Base-by-base conservation (phyloP, 331 rosid species). In the Rosa hybrid region DNA sequence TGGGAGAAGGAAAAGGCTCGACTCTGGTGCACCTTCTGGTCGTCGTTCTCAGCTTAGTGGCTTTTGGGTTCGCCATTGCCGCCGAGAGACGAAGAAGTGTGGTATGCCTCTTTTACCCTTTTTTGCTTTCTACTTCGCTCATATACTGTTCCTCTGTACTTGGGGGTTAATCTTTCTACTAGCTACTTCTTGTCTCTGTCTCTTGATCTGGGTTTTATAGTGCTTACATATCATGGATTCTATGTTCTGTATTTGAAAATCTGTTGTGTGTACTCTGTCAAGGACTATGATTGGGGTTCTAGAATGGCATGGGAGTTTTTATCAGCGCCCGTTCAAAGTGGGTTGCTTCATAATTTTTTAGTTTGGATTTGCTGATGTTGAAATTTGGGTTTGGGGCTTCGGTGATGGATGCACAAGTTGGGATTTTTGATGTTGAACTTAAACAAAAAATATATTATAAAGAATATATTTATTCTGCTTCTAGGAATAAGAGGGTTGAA, bases 11-110 rank as follows among this genome's bases (percentile, higher is more conserved):
- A 72, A 91, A 84, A 83, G 93, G 98, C 51, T 93, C 97, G 59
- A 86, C 90, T 81, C 88, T 96, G 56, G 98, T 96, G 27, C 92
- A 91, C 81, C 84, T 93, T 85, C 75, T 96, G 59, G 90, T 89
- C 14, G 84, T 96, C 27, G 87, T 83, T 75, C 84, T 93, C 38
- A 34, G 99, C 85, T 86, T 93, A 59, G 91, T 90, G 38, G 99
- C 99, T 72, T 96, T 96, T 82, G 99, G 98, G 6, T 96, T 96
- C 75, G 89, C 98, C 94, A 85, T 96, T 88, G 98, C 98, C 41
- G 98, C 99, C 23, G 98, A 93, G 91, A 88, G 98, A 83, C 86
- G 92, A 75, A 82, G 97, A 82, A 93, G 98, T 78, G 91, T 87
- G 20, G 99, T 95, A 82, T 53, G 25, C 6, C 57, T 14, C 27